phyloP scores from a whole-genome alignment of 768 basidiomycete genomes.

The Lactarius tabidus region DNA sequence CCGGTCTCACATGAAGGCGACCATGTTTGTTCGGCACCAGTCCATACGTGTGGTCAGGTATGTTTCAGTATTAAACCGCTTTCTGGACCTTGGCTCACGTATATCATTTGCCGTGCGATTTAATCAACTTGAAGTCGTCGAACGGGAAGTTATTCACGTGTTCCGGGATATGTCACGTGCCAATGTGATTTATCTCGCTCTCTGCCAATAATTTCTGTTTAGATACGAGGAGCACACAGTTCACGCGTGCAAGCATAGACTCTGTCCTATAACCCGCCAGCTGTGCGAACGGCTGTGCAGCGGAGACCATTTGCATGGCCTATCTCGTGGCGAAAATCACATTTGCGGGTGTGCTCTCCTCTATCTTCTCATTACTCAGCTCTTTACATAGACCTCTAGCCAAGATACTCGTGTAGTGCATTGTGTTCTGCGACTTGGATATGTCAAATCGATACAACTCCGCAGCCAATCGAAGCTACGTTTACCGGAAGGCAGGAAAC shows the following conservation, averaged over 20 bases:
- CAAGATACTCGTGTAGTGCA: constrained; percentile 45
- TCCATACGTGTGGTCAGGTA: constrained; percentile 57
- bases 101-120: neutral
- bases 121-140: neutral
- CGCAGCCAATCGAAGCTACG: constrained; percentile 56
- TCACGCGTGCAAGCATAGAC: constrained; percentile 48
- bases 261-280: constrained; percentile 52
- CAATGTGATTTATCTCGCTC: neutral
- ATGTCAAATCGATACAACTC: constrained; percentile 56
- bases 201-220: neutral
- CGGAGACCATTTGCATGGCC: constrained; percentile 47
- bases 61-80: neutral
- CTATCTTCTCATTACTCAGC: neutral
- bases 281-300: constrained; percentile 53
- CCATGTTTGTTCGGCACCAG: constrained; percentile 50
- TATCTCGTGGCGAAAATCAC: constrained; percentile 40
- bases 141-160: constrained; percentile 9
- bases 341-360: constrained; percentile 48
- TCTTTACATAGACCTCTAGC: constrained; percentile 31
- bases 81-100: too few species aligned
- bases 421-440: constrained; percentile 45
- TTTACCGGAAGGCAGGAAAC: constrained; percentile 56
- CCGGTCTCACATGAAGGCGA: constrained; percentile 34
- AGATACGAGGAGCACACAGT: constrained; percentile 43
- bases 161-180: neutral